Evolutionary conservation across 495 filamentous ascomycete species (phyloP).

Genomic region (Penicillium fimorum): DNA sequence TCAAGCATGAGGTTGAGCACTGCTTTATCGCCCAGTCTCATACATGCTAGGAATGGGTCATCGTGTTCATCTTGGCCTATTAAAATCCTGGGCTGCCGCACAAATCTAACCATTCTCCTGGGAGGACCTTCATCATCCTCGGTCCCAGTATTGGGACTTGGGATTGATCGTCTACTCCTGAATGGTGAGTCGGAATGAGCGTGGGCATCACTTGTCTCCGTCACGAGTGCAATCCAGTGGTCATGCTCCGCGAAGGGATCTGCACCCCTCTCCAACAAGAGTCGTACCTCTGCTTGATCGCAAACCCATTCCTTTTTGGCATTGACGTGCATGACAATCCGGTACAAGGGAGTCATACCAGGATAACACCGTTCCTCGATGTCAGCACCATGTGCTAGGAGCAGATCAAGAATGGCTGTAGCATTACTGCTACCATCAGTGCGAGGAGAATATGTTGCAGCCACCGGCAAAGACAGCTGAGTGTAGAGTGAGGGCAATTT

Average conservation of each 20-base stretch:
- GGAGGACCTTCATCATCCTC: no score
- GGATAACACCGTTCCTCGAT: not conserved
- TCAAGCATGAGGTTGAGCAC: not conserved
- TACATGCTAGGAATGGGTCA: not conserved
- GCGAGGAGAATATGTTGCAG: not conserved
- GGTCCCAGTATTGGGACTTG: no score
- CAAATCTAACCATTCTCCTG: not conserved
- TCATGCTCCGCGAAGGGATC: not conserved
- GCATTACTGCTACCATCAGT: not conserved
- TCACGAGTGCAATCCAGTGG: not conserved
- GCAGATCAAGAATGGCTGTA: not conserved
- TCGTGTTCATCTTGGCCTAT: not conserved
- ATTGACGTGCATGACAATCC: not conserved
- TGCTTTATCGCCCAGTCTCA: not conserved
- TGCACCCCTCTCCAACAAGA: not conserved
- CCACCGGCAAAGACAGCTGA: not conserved
- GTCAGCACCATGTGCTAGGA: not conserved
- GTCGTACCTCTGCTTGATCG: not conserved
- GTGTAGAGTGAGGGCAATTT: not conserved
- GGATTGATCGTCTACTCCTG: not conserved
- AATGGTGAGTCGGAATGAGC: not conserved
- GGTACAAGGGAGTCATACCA: not conserved
- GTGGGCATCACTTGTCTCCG: not conserved
- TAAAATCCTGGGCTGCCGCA: no score
- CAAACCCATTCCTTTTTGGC: not conserved